Evolutionary conservation across 2,329 filamentous ascomycete species (phyloP).

Genomic region (Beauveria rudraprayagi): DNA sequence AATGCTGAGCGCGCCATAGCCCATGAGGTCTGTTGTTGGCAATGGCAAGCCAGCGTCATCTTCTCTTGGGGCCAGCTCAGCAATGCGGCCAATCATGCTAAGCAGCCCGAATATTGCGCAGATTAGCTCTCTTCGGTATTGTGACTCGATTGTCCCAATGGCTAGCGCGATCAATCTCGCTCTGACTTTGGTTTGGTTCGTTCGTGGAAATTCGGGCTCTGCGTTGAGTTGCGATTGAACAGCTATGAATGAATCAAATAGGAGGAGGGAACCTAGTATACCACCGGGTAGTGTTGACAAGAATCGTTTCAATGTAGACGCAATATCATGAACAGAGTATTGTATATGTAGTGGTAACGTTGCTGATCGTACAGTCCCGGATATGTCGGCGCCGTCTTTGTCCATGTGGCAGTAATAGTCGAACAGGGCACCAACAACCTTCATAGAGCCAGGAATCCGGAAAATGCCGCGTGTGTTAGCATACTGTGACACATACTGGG

Average conservation of each 20-base stretch:
- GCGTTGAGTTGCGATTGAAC: constrained; percentile 49
- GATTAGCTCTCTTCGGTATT: constrained; percentile 54
- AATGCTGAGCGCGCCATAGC: constrained; percentile 53
- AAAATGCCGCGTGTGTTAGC: constrained; percentile 51
- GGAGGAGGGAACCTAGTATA: constrained; percentile 51
- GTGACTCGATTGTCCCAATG: constrained; percentile 50
- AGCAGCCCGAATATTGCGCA: constrained; percentile 60
- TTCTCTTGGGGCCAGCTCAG: constrained; percentile 45
- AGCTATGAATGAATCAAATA: constrained; percentile 56
- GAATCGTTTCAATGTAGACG: constrained; percentile 59
- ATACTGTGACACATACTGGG: constrained; percentile 54
- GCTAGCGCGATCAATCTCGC: constrained; percentile 59
- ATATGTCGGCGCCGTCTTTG: constrained; percentile 39
- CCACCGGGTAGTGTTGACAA: constrained; percentile 56
- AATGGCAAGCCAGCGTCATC: constrained; percentile 43
- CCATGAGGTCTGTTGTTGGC: constrained; percentile 53
- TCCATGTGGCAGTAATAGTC: constrained; percentile 52
- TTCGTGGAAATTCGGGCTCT: constrained; percentile 42
- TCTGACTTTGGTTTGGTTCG: constrained; percentile 48
- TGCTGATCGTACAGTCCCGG: constrained; percentile 50
- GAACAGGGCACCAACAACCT: constrained; percentile 49
- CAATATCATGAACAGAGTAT: constrained; percentile 55
- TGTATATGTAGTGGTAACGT: constrained; percentile 53
- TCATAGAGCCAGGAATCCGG: constrained; percentile 51
- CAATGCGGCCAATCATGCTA: constrained; percentile 49